Evolutionary conservation across 441 rosid genomes (phyloP), one percentile per base, ranked within the genome.

Genomic region (Jatropha podagrica): DNA sequence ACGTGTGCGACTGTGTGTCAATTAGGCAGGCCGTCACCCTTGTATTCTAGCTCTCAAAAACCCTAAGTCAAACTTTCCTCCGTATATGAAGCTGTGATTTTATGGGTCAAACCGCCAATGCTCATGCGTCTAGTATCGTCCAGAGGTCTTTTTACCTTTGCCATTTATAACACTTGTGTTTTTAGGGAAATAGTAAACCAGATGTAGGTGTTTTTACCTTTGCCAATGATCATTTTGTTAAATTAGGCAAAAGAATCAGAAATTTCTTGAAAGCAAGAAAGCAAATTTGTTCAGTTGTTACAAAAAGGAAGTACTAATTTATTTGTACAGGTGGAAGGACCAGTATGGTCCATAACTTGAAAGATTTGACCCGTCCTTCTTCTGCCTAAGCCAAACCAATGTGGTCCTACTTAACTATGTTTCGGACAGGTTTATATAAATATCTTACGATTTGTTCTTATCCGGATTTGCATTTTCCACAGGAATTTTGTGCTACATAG

Each of bases 1-100:
- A 64, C 51, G 62, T 65, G 69, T 64, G 76, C 10, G 62, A 64
- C 58, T 40, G 56, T 73, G 68, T 12, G 18, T 18, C 42, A 51
- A 61, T 2, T 15, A 44, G 20, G 27, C 75, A 26, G 58, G 1
- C 40, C 23, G 8, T 11, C 13, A 32, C 32, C 32, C 32, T 32
- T 32, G 32, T 32, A 0, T 32, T 32, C 32, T 32, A 32, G 32
- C 15, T 15, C 15, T 10, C 52, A 48, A 5, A 54, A 52, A 18
- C 58, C 58, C 58, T 54, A 37, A 52, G 65, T 0, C 40, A 61
- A 8, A 26, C 20, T 17, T 3, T 17, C 56, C 8, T 26, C 38
- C 4, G 13, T 5, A 9, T 41, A 32, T 32, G 32, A 32, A 32
- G 2, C 32, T 32, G 32, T 32, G 32, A 32, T 32, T 32, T 32